Evolutionary conservation across 176 grass and related monocot species (phyloP), one percentile per base, ranked within the genome.

Genomic region (Bothriochloa decipiens): DNA sequence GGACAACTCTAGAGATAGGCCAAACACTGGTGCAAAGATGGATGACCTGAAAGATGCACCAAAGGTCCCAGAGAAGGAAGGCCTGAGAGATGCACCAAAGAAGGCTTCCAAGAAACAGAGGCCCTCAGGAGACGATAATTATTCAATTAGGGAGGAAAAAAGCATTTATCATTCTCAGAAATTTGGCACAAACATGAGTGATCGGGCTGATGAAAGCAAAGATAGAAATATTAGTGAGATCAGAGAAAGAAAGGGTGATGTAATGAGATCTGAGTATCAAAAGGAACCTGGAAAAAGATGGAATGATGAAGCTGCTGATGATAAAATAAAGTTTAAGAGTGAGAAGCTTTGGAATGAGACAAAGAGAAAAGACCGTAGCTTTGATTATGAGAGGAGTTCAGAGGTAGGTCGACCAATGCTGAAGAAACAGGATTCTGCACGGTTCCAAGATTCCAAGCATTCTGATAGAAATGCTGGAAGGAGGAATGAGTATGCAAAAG

Each of bases 381-480:
- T 88, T 82, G 84, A 91, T 9, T 42, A 72, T 14, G 72, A 83
- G 5, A 72, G 72, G 83, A 86, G 27, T 65, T 86, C 43, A 20
- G 85, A 97, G 82, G 86, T 83, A 83, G 91, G 89, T 79, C 78
- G 60, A 50, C 63, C 68, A 3, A 68, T 69, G 62, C 71, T 37
- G 60, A 96, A 90, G 84, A 99, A 80, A 70, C 75, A 87, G 58
- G 79, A 91, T 86, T 87, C 70, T 74, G 81, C 62, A 26, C 84
- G 73, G 58, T 74, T 41, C 26, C 84, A 74, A 72, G 81, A 88
- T 75, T 71, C 39, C 23, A 91, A 76, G 68, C 58, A 91, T 85
- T 50, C 42, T 81, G 91, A 88, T 70, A 97, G 70, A 88, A 86
- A 60, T 89, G 82, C 88, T 41, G 80, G 68, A 32, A 32, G 29